Evolutionary conservation across 345 rosid genomes (phyloP).

Genomic region (Brassica cretica): DNA sequence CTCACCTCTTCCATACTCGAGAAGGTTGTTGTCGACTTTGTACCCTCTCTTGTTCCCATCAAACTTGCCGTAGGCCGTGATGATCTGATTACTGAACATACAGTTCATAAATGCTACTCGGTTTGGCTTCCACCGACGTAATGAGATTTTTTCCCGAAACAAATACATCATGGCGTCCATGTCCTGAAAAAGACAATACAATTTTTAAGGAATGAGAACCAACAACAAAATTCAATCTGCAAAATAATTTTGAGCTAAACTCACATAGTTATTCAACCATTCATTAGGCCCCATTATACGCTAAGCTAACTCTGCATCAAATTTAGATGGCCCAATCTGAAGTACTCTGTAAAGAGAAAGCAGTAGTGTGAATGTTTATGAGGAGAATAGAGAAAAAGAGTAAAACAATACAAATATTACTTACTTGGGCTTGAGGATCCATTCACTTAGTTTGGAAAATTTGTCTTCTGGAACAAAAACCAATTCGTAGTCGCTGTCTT

Average conservation of each 20-base stretch:
- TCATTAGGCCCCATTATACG: neutral
- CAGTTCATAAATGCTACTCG: neutral
- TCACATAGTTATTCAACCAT: neutral
- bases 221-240: neutral
- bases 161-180: neutral
- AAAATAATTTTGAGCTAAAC: neutral
- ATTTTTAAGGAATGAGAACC: neutral
- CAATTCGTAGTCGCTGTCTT: neutral
- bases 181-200: no score
- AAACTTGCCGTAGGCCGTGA: neutral
- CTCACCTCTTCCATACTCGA: no score
- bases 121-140: neutral
- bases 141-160: neutral
- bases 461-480: no score
- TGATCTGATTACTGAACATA: neutral
- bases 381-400: neutral
- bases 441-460: no score
- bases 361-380: neutral
- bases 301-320: neutral
- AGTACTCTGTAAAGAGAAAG: neutral
- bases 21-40: no score
- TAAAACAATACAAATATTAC: neutral
- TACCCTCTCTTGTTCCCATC: neutral
- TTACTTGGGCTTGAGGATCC: neutral
- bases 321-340: neutral